Evolutionary conservation across 2,329 filamentous ascomycete genomes (phyloP), one percentile per base, ranked within the genome.

Genomic region (Orbilia ellipsospora): DNA sequence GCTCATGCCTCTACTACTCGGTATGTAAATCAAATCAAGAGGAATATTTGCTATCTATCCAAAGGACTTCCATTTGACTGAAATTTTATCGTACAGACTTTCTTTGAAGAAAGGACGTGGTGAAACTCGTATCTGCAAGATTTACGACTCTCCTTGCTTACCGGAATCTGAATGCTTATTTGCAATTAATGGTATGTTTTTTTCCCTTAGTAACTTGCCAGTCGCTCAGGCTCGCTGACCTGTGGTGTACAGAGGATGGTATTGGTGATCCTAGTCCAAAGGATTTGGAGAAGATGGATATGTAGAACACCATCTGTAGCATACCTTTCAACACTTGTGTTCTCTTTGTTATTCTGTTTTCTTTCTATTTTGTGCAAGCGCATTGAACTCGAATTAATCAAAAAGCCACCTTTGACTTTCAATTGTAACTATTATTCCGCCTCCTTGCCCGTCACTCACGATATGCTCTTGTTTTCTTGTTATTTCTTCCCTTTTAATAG

Each of bases 111-210:
- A 99, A 83, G 96, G 95, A 1, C 88, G 95, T 66, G 95, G 88
- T 31, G 95, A 99, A 86, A 99, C 95, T 20, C 89, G 95, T 85
- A 92, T 99, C 79, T 97, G 95, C 85, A 99, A 98, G 86, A 99
- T 99, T 77, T 99, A 99, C 82, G 96, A 99, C 83, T 98, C 94
- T 80, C 95, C 95, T 1, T 99, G 95, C 83, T 85, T 99, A 78
- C 95, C 95, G 0, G 95, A 99, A 84, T 96, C 93, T 80, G 96
- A 99, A 82, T 96, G 93, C 81, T 84, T 98, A 79, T 99, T 99
- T 84, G 94, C 95, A 55, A 99, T 99, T 82, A 93, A 92, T 69
- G 79, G 79, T 80, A 78, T 16, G 65, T 31, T 2, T 23, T 56
- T 50, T 45, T 13, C 10, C 31, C 28, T n/a, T 48, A 40, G n/a